A percentile compares a stretch with the other conserved stretches of the same genome.
Evolutionary conservation across 768 basidiomycete genomes (phyloP).

Genomic region (Kwoniella dejecticola): DNA sequence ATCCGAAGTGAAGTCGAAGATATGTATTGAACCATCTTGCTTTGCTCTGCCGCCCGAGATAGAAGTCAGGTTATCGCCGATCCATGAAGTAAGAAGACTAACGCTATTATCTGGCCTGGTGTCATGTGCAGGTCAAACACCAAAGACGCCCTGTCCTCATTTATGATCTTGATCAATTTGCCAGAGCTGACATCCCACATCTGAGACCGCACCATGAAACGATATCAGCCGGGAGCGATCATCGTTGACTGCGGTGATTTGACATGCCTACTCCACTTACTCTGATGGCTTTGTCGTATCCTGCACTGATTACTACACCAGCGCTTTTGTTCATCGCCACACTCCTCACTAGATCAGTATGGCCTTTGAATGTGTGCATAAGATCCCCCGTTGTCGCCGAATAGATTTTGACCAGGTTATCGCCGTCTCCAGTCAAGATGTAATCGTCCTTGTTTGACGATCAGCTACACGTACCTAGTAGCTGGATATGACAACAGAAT

Average conservation of each 20-base stretch:
- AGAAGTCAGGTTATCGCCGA: too few species aligned
- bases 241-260: background rate
- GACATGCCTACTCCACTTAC: constrained; percentile 13
- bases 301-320: constrained; percentile 31
- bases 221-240: background rate
- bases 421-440: constrained; percentile 34
- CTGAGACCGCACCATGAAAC: background rate
- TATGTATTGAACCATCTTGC: constrained; percentile 27
- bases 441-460: constrained; percentile 24
- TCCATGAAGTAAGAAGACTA: constrained; percentile 8
- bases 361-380: constrained; percentile 29
- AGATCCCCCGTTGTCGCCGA: constrained; percentile 9
- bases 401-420: constrained; percentile 33
- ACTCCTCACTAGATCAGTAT: constrained; percentile 36
- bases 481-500: background rate
- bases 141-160: constrained; percentile 7
- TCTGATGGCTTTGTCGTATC: constrained; percentile 40
- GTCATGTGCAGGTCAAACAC: constrained; percentile 24
- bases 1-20: constrained; percentile 27
- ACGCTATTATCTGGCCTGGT: constrained; percentile 21
- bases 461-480: background rate
- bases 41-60: constrained; percentile 19
- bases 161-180: constrained; percentile 17
- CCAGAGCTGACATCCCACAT: constrained; percentile 31
- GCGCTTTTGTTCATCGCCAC: constrained; percentile 20